Base-by-base conservation (phyloP, 129 eudicot species). In the Oenanthe sinensis region DNA sequence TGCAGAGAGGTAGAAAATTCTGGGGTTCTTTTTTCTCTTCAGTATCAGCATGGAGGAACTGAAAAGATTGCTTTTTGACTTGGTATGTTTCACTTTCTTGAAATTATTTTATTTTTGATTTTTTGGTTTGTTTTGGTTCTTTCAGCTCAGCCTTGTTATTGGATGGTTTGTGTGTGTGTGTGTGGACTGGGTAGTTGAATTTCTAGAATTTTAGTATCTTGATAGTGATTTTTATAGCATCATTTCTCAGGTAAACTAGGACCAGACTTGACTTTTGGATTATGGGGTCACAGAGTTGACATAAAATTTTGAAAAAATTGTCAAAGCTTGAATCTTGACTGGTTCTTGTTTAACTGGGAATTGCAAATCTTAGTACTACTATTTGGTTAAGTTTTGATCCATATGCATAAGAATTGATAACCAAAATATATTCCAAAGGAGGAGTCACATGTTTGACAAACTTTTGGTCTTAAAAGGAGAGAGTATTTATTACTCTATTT, bases 371-470 rank as follows among this genome's bases (percentile, higher is more conserved):
- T 78, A 76, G 63, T 17, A 45, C 75, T 78, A 52, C 71, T 22
- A 47, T 68, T 73, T n/a, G 17, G 15, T 12, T 40, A 0, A 5
- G 0, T 22, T 54, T 39, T 62, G 44, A 45, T 79, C 24, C 36
- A 79, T 33, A 47, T 63, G 49, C 36, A n/a, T 49, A 43, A 72
- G 76, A 81, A 73, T 65, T 78, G 76, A 85, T 86, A 77, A 69
- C 75, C 75, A 74, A 50, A 15, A 74, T 13, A 45, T 40, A 47
- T 60, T 47, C 77, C 81, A 60, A 71, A 73, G 87, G 81, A 83
- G 50, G 12, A 79, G 93, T 89, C 90, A 86, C 87, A 83, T 84
- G 93, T 80, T 88, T 86, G 87, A 84, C 90, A 74, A 86, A 82
- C 88, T 76, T 89, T 54, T 80, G 81, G 85, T 78, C 81, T 73